Conservation (phyloP, 164 flowering plant species). For the Magnolia officinalis region DNA sequence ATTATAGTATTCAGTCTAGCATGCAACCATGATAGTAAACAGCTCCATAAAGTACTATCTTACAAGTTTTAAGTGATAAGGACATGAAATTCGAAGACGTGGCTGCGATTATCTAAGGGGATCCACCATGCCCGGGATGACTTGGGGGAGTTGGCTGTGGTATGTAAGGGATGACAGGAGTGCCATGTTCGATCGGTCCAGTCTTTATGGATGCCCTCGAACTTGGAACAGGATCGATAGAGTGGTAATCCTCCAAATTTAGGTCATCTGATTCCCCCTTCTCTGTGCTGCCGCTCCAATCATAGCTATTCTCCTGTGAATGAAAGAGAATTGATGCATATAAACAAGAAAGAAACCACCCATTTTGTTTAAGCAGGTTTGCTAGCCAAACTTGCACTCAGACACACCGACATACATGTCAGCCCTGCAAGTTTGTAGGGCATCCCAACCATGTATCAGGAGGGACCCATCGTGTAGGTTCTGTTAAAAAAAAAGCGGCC, state of each 20-base stretch:
- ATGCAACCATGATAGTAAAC: background rate
- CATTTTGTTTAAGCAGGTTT: background rate
- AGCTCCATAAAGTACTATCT: background rate
- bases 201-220: constrained; percentile 48
- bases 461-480: background rate
- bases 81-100: background rate
- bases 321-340: background rate
- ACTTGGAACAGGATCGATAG: constrained; percentile 62
- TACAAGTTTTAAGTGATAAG: background rate
- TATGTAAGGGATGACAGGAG: constrained; percentile 63
- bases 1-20: background rate
- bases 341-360: background rate
- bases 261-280: constrained; percentile 14
- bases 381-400: background rate
- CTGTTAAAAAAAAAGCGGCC: background rate
- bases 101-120: constrained; percentile 9
- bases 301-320: constrained; percentile 23
- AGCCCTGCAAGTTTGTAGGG: background rate
- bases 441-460: background rate
- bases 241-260: constrained; percentile 53
- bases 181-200: constrained; percentile 70
- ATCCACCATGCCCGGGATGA: constrained; percentile 22
- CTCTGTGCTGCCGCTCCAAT: constrained; percentile 6
- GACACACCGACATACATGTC: too few species aligned
- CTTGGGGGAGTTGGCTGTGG: constrained; percentile 53